Conservation (phyloP, 257 asterid genomes). For the Nicotiana paniculata region DNA sequence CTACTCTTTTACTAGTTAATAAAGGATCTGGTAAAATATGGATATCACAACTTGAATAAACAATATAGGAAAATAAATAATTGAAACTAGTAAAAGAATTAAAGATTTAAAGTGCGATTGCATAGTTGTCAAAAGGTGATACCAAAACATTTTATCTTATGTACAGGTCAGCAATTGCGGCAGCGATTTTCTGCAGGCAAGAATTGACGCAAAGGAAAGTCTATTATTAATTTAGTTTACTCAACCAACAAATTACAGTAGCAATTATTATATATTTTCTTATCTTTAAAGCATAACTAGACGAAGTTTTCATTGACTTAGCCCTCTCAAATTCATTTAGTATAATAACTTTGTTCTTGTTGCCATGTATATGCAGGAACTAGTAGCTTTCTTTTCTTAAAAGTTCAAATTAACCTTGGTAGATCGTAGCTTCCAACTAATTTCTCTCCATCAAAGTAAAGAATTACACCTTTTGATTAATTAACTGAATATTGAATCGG, state of each 20-base stretch:
- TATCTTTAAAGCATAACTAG: neutral
- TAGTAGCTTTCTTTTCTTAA: neutral
- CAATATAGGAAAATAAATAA: too few relatives aligned
- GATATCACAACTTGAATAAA: too few relatives aligned
- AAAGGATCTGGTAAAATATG: too few relatives aligned
- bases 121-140: neutral
- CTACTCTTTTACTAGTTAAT: too few relatives aligned
- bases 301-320: neutral
- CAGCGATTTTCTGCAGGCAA: neutral
- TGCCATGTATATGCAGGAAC: neutral
- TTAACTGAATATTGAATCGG: neutral
- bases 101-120: neutral
- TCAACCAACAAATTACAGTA: neutral
- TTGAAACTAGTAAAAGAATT: neutral
- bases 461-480: neutral
- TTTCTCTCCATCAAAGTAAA: neutral
- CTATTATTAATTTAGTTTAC: neutral
- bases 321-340: neutral
- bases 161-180: slow-evolving; percentile 6
- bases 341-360: neutral
- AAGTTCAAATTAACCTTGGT: neutral
- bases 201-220: neutral
- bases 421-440: neutral
- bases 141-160: neutral
- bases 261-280: neutral